phyloP scores from a whole-genome alignment of 139 green algal species.

The Chlorella vulgaris region DNA sequence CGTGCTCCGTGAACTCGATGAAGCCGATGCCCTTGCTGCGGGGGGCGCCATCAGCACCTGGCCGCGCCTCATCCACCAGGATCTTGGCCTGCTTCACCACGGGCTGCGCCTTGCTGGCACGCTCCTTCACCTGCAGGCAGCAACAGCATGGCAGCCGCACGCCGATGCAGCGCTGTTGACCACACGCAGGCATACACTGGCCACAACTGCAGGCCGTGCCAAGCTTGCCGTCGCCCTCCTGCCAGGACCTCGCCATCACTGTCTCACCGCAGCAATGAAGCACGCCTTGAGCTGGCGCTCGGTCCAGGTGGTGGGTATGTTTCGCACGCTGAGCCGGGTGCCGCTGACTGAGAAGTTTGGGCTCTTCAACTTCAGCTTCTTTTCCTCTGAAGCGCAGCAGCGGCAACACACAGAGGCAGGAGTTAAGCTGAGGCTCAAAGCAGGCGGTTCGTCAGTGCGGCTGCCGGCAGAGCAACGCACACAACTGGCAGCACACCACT shows the following conservation, averaged over 20 bases:
- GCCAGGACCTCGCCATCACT: not conserved
- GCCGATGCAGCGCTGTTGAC: not conserved
- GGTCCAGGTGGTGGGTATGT: constrained; percentile 75
- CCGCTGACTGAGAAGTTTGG: constrained; percentile 92
- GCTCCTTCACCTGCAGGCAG: constrained; percentile 66
- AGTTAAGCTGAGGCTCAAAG: not conserved
- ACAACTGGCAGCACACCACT: not conserved
- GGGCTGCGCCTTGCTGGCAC: constrained; percentile 83
- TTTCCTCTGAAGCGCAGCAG: constrained; percentile 59
- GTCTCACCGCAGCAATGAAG: constrained; percentile 60
- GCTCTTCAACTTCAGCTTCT: constrained; percentile 83
- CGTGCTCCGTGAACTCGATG: constrained; percentile 89
- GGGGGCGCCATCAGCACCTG: constrained; percentile 26
- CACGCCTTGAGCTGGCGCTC: constrained; percentile 68
- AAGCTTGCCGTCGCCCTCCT: no score
- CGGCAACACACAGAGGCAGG: not conserved
- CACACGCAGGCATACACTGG: not conserved
- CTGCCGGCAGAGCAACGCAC: no score
- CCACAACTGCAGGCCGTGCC: no score
- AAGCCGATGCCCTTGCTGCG: constrained; percentile 82
- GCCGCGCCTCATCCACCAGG: constrained; percentile 69
- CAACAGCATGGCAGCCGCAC: not conserved
- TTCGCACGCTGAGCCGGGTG: constrained; percentile 85
- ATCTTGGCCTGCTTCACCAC: constrained; percentile 86
- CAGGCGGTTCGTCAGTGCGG: no score